Conservation (phyloP, 345 rosid species). For the Eucalyptus virginea region DNA sequence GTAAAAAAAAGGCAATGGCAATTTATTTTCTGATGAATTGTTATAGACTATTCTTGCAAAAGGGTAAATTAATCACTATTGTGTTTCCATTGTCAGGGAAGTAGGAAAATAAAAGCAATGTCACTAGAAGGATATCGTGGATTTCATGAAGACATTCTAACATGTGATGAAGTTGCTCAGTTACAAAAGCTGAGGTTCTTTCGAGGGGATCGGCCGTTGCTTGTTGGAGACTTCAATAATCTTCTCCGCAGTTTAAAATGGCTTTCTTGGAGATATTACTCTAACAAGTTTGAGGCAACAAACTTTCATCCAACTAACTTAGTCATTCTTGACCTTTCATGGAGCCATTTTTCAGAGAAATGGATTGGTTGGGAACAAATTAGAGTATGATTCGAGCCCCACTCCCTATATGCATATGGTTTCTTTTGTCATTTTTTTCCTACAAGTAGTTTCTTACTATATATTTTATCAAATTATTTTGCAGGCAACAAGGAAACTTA, state of each 20-base stretch:
- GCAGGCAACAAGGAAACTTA: fast-evolving
- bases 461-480: background rate
- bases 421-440: background rate
- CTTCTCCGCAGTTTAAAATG: background rate
- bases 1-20: background rate
- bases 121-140: fast-evolving
- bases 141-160: fast-evolving
- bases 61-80: background rate
- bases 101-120: too few species aligned
- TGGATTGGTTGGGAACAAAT: background rate
- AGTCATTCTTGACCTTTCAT: background rate
- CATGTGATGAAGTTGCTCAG: fast-evolving
- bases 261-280: background rate
- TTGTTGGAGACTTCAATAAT: background rate
- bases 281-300: background rate
- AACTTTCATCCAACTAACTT: background rate
- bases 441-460: fast-evolving
- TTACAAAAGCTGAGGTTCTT: background rate
- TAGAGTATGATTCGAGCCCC: fast-evolving
- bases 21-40: background rate
- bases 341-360: fast-evolving
- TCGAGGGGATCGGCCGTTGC: fast-evolving
- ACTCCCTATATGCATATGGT: fast-evolving
- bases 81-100: too few species aligned
- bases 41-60: background rate